phyloP scores from a whole-genome alignment of 495 filamentous ascomycete species.

The Penicillium subrubescens region DNA sequence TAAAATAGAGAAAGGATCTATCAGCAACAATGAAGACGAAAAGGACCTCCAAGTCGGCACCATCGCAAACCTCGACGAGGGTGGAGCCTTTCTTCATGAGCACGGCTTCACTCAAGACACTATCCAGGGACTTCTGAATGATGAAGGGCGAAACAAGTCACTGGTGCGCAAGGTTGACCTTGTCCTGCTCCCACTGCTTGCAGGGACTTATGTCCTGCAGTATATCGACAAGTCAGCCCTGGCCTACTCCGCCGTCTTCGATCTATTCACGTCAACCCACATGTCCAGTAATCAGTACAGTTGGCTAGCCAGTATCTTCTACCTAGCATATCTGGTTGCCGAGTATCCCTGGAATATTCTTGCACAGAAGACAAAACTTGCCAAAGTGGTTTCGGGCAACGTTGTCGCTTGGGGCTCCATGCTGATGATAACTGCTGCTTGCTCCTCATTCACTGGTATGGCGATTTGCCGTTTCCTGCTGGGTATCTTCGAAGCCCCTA shows the following conservation, averaged over 20 bases:
- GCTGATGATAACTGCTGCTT: conserved; percentile 42
- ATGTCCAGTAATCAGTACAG: conserved; percentile 46
- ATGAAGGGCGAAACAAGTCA: conserved; percentile 27
- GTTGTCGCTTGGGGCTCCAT: conserved; percentile 40
- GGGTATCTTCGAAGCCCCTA: conserved; percentile 39
- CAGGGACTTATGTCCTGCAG: conserved; percentile 49
- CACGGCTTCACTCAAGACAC: conserved; percentile 30
- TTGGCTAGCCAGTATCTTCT: conserved; percentile 59
- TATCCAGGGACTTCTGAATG: conserved; percentile 23
- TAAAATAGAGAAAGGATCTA: conserved; percentile 8
- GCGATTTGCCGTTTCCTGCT: conserved; percentile 45
- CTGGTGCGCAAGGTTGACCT: conserved; percentile 45
- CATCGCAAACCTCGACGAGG: conserved; percentile 36
- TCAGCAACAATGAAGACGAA: conserved; percentile 14
- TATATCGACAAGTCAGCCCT: conserved; percentile 44
- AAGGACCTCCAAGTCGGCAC: conserved; percentile 33
- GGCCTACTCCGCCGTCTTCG: conserved; percentile 40
- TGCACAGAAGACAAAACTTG: conserved; percentile 25
- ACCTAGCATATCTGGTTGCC: conserved; percentile 51
- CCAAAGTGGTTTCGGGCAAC: conserved; percentile 24
- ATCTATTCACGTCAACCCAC: conserved; percentile 31
- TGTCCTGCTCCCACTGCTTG: conserved; percentile 52
- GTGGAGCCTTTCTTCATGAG: conserved; percentile 35
- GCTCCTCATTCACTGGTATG: conserved; percentile 38
- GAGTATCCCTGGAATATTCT: conserved; percentile 37